Evolutionary conservation across 192 early-diverging fungal species (phyloP), one percentile per base, ranked within the genome.

Genomic region (Chytriomyces confervae): DNA sequence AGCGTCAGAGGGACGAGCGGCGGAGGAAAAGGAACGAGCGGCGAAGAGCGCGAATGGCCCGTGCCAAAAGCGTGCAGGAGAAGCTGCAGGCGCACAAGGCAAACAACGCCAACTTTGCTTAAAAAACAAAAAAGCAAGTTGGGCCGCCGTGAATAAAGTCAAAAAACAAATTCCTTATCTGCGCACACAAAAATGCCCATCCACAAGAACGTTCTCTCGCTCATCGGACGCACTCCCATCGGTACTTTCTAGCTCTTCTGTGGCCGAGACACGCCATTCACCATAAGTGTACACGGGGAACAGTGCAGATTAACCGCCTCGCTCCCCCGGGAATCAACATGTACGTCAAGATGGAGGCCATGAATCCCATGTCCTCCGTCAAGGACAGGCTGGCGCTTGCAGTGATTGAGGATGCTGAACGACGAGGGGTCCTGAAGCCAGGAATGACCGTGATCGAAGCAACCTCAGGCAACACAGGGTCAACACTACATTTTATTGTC

Each of bases 391-490:
- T 82, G 20, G 83, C 80, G 46, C 27, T 84, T 3, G 83, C 61
- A 5, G 72, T 84, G 24, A 84, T 84, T 61, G 83, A 84, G 69
- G 83, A 83, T 66, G 83, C 83, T 20, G 83, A 84, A 66, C 62
- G 73, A 50, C 66, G 50, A 29, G 83, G 83, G 23, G 50, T 69
- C 2, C 61, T 84, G 44, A 84, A 84, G 53, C 77, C 80, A 16
- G 81, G 74, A 50, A 78, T 84, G 81, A 98, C 96, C 0, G 88
- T 98, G 88, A 0, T 96, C 88, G 83, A 86, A 75, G 84, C 79
- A 3, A 86, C 84, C 7, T 82, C 82, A 43, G 86, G 88, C n/a
- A 99, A 99, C 84, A 99, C 97, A 8, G 97, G 97, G 82, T 73
- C 3, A 29, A 61, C 27, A 77, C 75, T 43, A 72, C 76, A 27